Percentiles rank a stretch among this genome's conserved stretches.
These are phyloP conservation scores for Penicillium sclerotiorum DNA, from an alignment of 2,329 filamentous ascomycete genomes.

Conservation along the genomic window DNA sequence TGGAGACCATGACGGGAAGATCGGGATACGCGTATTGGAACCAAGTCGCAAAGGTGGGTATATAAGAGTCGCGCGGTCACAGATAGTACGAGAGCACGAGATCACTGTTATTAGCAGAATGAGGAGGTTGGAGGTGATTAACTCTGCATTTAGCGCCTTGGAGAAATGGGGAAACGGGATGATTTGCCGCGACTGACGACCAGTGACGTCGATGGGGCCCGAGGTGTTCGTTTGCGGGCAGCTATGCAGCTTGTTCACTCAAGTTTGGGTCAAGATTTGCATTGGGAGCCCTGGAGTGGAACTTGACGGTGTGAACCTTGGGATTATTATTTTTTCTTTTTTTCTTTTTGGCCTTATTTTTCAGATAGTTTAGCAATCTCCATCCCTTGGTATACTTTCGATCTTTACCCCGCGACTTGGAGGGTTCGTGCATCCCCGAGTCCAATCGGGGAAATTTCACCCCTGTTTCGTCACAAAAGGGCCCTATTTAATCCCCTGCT, in stretches of 20 bases:
- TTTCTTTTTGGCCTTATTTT: background rate
- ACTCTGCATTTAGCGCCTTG: conserved; percentile 7
- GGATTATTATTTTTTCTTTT: background rate
- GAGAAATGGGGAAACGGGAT: conserved; percentile 1
- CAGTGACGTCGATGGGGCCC: conserved; percentile 19
- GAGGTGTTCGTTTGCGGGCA: conserved; percentile 19
- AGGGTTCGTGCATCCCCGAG: conserved; percentile 13
- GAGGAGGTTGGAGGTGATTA: background rate
- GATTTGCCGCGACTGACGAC: conserved; percentile 14
- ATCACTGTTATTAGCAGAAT: no score
- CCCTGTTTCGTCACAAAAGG: background rate
- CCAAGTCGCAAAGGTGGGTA: background rate
- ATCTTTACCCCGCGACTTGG: conserved; percentile 11
- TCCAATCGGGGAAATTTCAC: conserved; percentile 10
- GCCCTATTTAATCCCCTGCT: no score
- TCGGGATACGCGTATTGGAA: conserved; percentile 2
- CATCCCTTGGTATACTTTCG: no score
- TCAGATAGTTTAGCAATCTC: background rate
- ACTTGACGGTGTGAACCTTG: no score
- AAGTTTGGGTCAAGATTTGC: conserved; percentile 18
- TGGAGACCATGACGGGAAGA: conserved; percentile 55
- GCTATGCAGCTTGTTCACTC: conserved; percentile 6
- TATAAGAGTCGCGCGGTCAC: no score
- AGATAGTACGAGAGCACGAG: no score
- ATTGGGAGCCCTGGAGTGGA: no score